Evolutionary conservation across 164 flowering plant species (phyloP).

Genomic region (Vitis rotundifolia): DNA sequence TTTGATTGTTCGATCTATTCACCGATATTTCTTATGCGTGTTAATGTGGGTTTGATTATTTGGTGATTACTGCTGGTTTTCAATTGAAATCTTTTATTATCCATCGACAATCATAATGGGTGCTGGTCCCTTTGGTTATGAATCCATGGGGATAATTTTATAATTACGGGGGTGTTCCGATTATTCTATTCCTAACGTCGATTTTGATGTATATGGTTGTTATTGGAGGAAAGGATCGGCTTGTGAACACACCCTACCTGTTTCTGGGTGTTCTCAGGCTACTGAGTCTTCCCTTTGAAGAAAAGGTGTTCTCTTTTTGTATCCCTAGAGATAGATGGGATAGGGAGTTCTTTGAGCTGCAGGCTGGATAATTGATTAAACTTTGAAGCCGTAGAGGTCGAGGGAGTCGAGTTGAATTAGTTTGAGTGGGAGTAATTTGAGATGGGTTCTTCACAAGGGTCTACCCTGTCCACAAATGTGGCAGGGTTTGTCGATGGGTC

Average conservation of each 20-base stretch:
- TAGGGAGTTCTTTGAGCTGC: conserved; percentile 65
- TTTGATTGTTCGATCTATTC: conserved; percentile 5
- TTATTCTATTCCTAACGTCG: not conserved
- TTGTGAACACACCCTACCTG: conserved; percentile 39
- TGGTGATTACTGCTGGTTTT: too few relatives aligned
- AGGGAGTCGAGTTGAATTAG: not conserved
- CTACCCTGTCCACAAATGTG: conserved; percentile 62
- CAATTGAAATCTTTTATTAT: too few relatives aligned
- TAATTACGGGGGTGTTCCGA: conserved; percentile 2
- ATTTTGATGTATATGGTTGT: conserved; percentile 50
- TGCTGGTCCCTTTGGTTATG: not conserved
- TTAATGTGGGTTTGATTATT: not conserved
- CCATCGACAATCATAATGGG: not conserved
- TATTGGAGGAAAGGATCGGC: conserved; percentile 34
- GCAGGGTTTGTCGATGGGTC: conserved; percentile 68
- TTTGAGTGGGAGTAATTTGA: conserved; percentile 13
- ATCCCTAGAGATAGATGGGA: conserved; percentile 79
- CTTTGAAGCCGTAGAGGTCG: not conserved
- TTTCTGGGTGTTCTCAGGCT: conserved; percentile 52
- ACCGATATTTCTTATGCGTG: not conserved
- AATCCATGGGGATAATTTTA: conserved; percentile 3
- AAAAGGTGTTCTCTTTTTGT: conserved; percentile 42
- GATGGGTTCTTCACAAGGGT: conserved; percentile 81
- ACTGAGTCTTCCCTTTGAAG: conserved; percentile 26
- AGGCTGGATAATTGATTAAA: conserved; percentile 48